These are phyloP conservation scores for Bipolaris cookei DNA, from an alignment of 2,329 filamentous ascomycete genomes.

Conservation along the genomic window DNA sequence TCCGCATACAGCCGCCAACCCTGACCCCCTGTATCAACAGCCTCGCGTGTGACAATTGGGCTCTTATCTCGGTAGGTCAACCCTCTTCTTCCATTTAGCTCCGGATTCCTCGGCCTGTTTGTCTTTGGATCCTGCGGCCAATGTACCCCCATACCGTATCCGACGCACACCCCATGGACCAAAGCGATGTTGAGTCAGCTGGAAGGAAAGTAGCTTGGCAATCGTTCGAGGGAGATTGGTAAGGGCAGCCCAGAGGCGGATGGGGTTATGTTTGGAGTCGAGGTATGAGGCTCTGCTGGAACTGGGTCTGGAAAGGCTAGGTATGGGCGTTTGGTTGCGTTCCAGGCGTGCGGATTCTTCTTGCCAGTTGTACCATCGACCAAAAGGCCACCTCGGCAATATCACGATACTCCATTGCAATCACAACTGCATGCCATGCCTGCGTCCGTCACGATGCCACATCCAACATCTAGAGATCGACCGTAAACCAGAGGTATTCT, in stretches of 20 bases:
- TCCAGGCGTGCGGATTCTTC: conserved; percentile 15
- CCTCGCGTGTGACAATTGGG: conserved; percentile 34
- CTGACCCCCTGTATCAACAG: conserved; percentile 34
- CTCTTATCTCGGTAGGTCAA: conserved; percentile 35
- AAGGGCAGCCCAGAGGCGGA: background rate
- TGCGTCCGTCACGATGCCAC: conserved; percentile 2
- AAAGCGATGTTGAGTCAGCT: background rate
- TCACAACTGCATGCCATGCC: conserved; percentile 25
- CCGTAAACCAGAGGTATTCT: background rate
- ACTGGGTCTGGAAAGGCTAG: conserved; percentile 8
- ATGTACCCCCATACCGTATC: conserved; percentile 1
- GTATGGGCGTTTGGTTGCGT: conserved; percentile 17
- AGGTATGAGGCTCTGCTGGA: background rate
- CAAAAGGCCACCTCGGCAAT: conserved; percentile 18
- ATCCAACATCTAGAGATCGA: conserved; percentile 10
- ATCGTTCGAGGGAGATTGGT: background rate
- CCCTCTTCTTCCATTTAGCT: conserved; percentile 20
- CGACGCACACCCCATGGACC: background rate
- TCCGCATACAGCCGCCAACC: conserved; percentile 47
- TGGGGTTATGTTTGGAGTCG: conserved; percentile 1
- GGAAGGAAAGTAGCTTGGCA: background rate
- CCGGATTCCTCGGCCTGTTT: background rate
- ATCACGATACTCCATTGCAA: conserved; percentile 10
- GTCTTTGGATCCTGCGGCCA: conserved; percentile 2
- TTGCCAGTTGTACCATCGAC: conserved; percentile 16